A percentile compares a stretch with the other conserved stretches of the same genome.
These are phyloP conservation scores for Crassisporium funariophilum DNA, from an alignment of 768 basidiomycete species.

Conservation along the genomic window DNA sequence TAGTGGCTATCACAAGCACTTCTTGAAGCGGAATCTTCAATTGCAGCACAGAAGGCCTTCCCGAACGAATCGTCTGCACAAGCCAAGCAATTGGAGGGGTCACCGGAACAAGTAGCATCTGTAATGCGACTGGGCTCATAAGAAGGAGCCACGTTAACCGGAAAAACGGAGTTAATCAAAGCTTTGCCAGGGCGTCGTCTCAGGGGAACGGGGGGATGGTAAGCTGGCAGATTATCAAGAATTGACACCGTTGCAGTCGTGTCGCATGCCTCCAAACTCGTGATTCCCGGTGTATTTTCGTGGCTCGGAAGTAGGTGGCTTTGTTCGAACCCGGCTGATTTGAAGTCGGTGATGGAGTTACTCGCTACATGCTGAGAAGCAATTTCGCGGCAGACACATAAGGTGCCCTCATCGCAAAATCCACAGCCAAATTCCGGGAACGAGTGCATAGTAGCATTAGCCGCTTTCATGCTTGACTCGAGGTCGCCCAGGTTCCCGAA, in stretches of 20 bases:
- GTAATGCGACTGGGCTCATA: conserved; percentile 18
- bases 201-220: conserved; percentile 82
- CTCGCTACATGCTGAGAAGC: conserved; percentile 47
- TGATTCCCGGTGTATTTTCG: no score
- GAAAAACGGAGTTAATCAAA: conserved; percentile 54
- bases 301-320: no score
- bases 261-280: background rate
- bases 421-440: conserved; percentile 67
- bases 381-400: conserved; percentile 80
- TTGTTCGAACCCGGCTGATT: background rate
- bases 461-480: conserved; percentile 26
- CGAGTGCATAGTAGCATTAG: conserved; percentile 26
- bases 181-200: conserved; percentile 52
- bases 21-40: conserved; percentile 62
- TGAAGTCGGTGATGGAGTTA: background rate
- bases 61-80: conserved; percentile 88
- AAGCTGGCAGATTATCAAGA: conserved; percentile 75
- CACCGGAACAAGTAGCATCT: conserved; percentile 70
- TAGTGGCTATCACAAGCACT: conserved; percentile 56
- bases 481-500: conserved; percentile 35
- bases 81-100: conserved; percentile 83
- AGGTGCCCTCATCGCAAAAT: conserved; percentile 68
- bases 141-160: conserved; percentile 36
- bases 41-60: conserved; percentile 82
- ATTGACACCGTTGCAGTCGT: conserved; percentile 46